Conservation (phyloP, 805 yeast species). For the Hanseniaspora taiwanica region DNA sequence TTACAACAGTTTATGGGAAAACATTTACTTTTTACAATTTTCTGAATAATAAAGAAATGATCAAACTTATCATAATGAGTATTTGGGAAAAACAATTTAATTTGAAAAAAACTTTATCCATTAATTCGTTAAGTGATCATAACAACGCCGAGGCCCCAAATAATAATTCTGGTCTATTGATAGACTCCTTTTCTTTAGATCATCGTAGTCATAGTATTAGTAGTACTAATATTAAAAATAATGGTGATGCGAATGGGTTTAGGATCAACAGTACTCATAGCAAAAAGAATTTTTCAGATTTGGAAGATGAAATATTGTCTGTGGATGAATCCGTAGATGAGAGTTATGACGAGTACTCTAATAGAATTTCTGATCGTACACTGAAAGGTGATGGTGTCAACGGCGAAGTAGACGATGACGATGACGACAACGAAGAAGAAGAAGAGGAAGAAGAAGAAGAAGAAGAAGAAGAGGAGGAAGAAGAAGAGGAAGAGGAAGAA, state of each 20-base stretch:
- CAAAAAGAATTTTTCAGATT: slow-evolving; percentile 15
- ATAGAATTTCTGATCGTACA: slow-evolving; percentile 3
- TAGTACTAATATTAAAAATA: not conserved
- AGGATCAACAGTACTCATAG: no score
- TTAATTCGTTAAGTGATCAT: no score
- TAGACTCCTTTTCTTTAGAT: slow-evolving; percentile 1
- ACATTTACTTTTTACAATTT: slow-evolving; percentile 5
- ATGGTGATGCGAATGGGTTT: no score
- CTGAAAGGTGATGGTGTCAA: slow-evolving; percentile 6
- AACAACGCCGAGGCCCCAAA: no score
- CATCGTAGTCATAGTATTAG: not conserved
- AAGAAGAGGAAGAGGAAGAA: slow-evolving; percentile 20
- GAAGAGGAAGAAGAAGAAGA: slow-evolving; percentile 11
- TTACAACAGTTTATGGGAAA: slow-evolving; percentile 6
- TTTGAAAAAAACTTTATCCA: not conserved
- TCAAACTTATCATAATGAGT: slow-evolving; percentile 2
- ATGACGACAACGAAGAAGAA: slow-evolving; percentile 9
- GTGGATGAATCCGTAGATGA: slow-evolving; percentile 29
- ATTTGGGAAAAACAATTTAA: slow-evolving; percentile 4
- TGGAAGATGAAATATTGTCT: slow-evolving; percentile 29
- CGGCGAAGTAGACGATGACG: slow-evolving; percentile 9
- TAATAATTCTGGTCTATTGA: slow-evolving; percentile 3
- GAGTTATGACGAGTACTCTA: slow-evolving; percentile 9
- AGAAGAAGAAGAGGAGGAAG: slow-evolving; percentile 18
- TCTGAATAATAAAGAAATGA: slow-evolving; percentile 1